A percentile compares a stretch with the other conserved stretches of the same genome.
These are phyloP conservation scores for Pelargonium cotyledonis DNA, from an alignment of 441 rosid species.

Conservation along the genomic window DNA sequence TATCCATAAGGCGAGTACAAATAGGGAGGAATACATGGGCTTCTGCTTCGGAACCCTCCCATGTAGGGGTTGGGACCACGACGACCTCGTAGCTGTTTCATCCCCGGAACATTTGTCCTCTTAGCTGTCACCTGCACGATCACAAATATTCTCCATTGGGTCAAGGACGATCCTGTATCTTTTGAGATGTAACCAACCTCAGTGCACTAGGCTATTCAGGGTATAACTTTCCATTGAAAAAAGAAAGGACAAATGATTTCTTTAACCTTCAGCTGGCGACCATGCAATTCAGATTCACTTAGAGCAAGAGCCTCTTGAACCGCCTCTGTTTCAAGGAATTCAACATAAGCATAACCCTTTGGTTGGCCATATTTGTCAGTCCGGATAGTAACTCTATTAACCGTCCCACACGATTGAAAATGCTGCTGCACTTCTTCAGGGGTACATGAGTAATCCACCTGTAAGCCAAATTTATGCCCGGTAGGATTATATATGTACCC, in stretches of 20 bases:
- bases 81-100: slow-evolving; percentile 57
- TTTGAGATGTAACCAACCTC: neutral
- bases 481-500: neutral
- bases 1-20: slow-evolving; percentile 50
- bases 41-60: slow-evolving; percentile 53
- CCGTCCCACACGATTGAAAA: slow-evolving; percentile 79
- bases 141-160: neutral
- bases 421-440: slow-evolving; percentile 87
- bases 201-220: slow-evolving; percentile 15
- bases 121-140: neutral
- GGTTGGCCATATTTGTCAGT: slow-evolving; percentile 82
- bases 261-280: slow-evolving; percentile 67
- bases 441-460: slow-evolving; percentile 76
- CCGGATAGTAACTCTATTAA: slow-evolving; percentile 68
- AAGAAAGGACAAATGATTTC: slow-evolving; percentile 7
- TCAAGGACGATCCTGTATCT: neutral
- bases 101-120: slow-evolving; percentile 26
- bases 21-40: slow-evolving; percentile 36
- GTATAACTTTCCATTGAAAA: slow-evolving; percentile 2
- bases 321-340: slow-evolving; percentile 67
- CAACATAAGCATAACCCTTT: slow-evolving; percentile 80
- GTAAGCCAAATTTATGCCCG: slow-evolving; percentile 5
- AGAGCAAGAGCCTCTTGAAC: slow-evolving; percentile 59
- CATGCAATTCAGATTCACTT: slow-evolving; percentile 71
- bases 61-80: slow-evolving; percentile 33